Percentiles rank a stretch among this genome's conserved stretches.
phyloP scores from a whole-genome alignment of 2,329 filamentous ascomycete species.

The Fusarium pseudonygamai region DNA sequence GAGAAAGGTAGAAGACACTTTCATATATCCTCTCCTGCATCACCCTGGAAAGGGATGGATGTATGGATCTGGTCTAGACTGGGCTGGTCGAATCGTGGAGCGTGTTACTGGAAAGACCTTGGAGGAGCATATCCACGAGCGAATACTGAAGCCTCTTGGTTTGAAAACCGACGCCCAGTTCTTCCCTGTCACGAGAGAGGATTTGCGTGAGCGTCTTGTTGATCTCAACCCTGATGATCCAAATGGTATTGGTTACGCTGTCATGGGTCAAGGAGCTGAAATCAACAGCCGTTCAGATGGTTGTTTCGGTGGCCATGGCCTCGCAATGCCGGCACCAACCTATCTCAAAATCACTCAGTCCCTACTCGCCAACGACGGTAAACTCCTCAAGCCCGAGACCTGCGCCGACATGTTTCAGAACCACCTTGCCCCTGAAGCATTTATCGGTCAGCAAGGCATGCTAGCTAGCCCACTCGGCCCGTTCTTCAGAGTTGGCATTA shows the following conservation, averaged over 20 bases:
- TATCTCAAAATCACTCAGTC: constrained; percentile 58
- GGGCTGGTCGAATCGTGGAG: constrained; percentile 63
- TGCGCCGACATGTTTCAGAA: constrained; percentile 58
- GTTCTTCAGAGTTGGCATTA: constrained; percentile 51
- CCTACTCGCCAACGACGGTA: constrained; percentile 59
- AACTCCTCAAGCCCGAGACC: constrained; percentile 54
- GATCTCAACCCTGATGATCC: constrained; percentile 53
- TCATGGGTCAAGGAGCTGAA: constrained; percentile 47
- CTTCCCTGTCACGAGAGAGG: constrained; percentile 49
- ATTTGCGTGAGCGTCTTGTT: constrained; percentile 48
- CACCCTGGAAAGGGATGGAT: constrained; percentile 62
- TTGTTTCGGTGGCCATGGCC: constrained; percentile 57
- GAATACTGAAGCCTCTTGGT: constrained; percentile 57
- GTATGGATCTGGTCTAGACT: constrained; percentile 62
- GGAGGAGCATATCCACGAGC: constrained; percentile 54
- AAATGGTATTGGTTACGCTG: constrained; percentile 46
- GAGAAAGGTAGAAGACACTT: constrained; percentile 54
- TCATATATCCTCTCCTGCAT: constrained; percentile 56
- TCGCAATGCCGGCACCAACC: constrained; percentile 50
- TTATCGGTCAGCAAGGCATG: constrained; percentile 40
- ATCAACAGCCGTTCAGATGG: constrained; percentile 48
- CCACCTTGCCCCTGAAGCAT: constrained; percentile 51
- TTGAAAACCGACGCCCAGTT: constrained; percentile 51
- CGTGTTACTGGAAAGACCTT: constrained; percentile 54
- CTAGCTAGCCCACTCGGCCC: constrained; percentile 45